Conservation (phyloP, 2,329 filamentous ascomycete genomes). For the Claviceps capensis region DNA sequence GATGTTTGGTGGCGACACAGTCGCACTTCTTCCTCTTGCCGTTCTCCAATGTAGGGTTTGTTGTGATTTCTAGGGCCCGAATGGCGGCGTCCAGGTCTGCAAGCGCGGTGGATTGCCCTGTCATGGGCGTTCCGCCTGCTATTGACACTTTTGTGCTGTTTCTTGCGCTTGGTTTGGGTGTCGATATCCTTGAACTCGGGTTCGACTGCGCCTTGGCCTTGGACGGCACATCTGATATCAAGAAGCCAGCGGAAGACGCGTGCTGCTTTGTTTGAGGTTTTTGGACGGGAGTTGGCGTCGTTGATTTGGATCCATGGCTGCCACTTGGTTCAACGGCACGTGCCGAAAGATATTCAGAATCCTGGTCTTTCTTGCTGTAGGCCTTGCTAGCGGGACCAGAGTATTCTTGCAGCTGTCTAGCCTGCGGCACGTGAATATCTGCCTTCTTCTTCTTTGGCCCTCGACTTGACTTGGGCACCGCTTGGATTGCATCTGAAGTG, state of each 20-base stretch:
- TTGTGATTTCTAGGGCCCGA: conserved; percentile 76
- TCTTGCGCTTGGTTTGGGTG: conserved; percentile 35
- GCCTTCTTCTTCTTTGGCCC: conserved; percentile 44
- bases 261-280: conserved; percentile 35
- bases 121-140: conserved; percentile 67
- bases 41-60: conserved; percentile 58
- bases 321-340: conserved; percentile 26
- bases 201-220: conserved; percentile 43
- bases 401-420: conserved; percentile 46
- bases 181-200: conserved; percentile 37
- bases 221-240: conserved; percentile 62
- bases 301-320: conserved; percentile 22
- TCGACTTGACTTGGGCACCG: conserved; percentile 35
- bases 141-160: conserved; percentile 55
- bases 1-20: conserved; percentile 79
- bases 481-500: conserved; percentile 18
- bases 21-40: conserved; percentile 56
- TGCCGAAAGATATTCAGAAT: conserved; percentile 59
- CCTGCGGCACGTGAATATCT: conserved; percentile 47
- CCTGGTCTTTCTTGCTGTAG: conserved; percentile 60
- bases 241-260: conserved; percentile 51
- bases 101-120: conserved; percentile 62
- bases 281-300: conserved; percentile 18
- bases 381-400: conserved; percentile 51
- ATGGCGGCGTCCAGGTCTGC: conserved; percentile 70